Base-by-base conservation (phyloP, 208 protist species). In the Novymonas esmeraldas region DNA sequence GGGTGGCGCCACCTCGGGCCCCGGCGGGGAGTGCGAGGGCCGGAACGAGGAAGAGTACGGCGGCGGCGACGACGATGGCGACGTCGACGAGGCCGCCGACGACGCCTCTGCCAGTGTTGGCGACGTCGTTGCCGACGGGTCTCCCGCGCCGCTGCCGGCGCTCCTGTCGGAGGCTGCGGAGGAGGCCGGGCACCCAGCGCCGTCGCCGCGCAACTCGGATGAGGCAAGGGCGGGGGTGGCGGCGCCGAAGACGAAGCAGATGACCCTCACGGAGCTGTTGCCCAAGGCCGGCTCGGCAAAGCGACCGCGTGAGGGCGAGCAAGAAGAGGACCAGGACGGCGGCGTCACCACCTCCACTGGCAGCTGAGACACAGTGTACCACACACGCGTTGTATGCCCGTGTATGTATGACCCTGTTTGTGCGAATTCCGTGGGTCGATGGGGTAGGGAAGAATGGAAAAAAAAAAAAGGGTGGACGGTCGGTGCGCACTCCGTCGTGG, bases 191-290 rank as follows among this genome's bases (percentile, higher is more conserved):
- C 50, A 63, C 29, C n/a, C 61, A 3, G 42, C 20, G 9, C 28
- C n/a, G 28, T 49, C 29, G 31, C 34, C 55, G n/a, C 28, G 9
- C 33, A 63, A 11, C 29, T 55, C 45, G 14, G 62, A 22, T 18
- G 70, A 77, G 26, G 64, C 45, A 14, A 75, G 68, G 42, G 64
- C 66, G 24, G 76, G 77, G 26, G 28, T 26, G 22, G 45, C 26
- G 26, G 44, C 22, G 2, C 34, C 44, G 28, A 68, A 29, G 51
- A 31, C 26, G 20, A 75, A 59, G 55, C 69, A 69, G 44, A 65
- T 65, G 42, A 71, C 70, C 20, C 70, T 71, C 24, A 65, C 34
- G 14, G 58, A 58, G 39, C 22, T 76, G 49, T 31, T 61, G 38
- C 52, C 70, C 18, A 65, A 49, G 33, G 57, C 11, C 24, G n/a